Evolutionary conservation across 2,329 filamentous ascomycete species (phyloP).

Genomic region (Aspergillus latus): DNA sequence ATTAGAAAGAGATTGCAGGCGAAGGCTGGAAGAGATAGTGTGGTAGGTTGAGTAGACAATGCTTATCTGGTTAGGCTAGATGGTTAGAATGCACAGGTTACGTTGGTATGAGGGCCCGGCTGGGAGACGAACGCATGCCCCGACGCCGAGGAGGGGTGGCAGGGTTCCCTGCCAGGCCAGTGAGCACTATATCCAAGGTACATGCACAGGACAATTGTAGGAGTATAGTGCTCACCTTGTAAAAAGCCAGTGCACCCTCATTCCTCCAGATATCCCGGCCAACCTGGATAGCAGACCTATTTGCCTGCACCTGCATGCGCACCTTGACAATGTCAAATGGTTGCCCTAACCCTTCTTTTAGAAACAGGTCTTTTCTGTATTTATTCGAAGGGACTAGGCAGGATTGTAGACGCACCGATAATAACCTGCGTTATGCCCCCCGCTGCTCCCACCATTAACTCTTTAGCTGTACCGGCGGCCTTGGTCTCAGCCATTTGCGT

Average conservation of each 20-base stretch:
- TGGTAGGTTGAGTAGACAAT: slow-evolving; percentile 95
- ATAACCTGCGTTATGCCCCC: slow-evolving; percentile 89
- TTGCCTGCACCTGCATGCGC: slow-evolving; percentile 84
- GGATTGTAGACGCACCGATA: slow-evolving; percentile 63
- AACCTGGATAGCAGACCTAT: slow-evolving; percentile 67
- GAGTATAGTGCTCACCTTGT: slow-evolving; percentile 52
- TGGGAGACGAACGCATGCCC: slow-evolving; percentile 67
- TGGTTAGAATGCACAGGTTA: neutral
- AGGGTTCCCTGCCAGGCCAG: slow-evolving; percentile 68
- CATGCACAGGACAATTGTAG: neutral
- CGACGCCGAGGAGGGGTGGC: slow-evolving; percentile 87
- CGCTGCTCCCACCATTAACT: slow-evolving; percentile 60
- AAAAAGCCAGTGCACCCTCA: slow-evolving; percentile 86
- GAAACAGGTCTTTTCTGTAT: neutral
- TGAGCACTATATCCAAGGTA: neutral
- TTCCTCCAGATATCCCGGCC: slow-evolving; percentile 76
- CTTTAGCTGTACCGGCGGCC: neutral
- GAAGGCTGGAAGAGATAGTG: slow-evolving; percentile 66
- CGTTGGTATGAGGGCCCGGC: neutral
- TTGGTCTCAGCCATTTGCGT: neutral
- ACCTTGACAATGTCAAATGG: slow-evolving; percentile 92
- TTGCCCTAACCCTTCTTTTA: slow-evolving; percentile 48
- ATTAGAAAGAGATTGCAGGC: slow-evolving; percentile 60
- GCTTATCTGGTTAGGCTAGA: slow-evolving; percentile 52
- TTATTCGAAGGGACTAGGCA: neutral